These are phyloP conservation scores for Euryodendron excelsum DNA, from an alignment of 148 eudicot species.

Conservation along the genomic window DNA sequence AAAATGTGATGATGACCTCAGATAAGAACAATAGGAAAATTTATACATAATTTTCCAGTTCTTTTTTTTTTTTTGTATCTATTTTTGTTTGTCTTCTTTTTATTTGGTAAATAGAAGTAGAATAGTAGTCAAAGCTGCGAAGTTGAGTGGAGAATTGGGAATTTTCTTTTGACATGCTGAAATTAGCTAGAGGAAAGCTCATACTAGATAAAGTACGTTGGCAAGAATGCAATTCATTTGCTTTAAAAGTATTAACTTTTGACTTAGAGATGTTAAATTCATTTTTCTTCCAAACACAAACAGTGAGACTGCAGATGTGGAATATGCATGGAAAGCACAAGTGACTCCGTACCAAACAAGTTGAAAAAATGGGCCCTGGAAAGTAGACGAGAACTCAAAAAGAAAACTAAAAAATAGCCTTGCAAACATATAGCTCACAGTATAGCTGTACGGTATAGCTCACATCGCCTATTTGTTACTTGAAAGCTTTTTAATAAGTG, in stretches of 20 bases:
- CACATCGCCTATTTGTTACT: too few species aligned
- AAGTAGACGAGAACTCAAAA: neutral
- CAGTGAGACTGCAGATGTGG: neutral
- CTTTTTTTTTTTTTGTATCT: neutral
- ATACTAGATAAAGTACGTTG: neutral
- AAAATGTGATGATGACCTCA: too few species aligned
- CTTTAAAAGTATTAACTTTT: conserved; percentile 7
- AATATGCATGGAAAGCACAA: conserved; percentile 7
- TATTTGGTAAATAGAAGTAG: conserved; percentile 7
- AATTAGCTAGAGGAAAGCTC: neutral
- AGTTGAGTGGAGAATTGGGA: conserved; percentile 11
- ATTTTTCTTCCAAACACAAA: neutral
- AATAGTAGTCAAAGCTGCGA: neutral
- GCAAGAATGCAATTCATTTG: neutral
- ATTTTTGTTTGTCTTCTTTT: neutral
- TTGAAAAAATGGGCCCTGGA: neutral
- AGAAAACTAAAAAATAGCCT: neutral
- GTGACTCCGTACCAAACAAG: conserved; percentile 1
- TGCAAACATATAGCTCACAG: too few species aligned
- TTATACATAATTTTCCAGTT: too few species aligned
- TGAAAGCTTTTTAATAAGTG: too few species aligned
- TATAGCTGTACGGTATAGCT: too few species aligned
- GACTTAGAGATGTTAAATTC: conserved; percentile 6
- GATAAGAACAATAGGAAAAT: too few species aligned
- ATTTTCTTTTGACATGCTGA: conserved; percentile 2